Evolutionary conservation across 805 yeast species (phyloP), one percentile per base, ranked within the genome.

Genomic region (Starmerella powellii): DNA sequence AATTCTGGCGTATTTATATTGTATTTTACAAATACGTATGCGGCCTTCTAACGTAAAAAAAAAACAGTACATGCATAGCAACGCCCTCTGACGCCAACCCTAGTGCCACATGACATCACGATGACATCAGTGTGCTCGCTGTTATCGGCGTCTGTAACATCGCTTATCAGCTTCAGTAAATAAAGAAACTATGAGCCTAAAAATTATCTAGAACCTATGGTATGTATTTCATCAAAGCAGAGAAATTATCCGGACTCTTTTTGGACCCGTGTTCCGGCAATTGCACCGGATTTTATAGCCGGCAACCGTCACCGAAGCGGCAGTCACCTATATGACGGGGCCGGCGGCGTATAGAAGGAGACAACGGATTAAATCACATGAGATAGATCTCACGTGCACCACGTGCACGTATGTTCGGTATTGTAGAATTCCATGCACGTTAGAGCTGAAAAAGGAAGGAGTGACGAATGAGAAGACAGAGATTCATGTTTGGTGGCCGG

Each of bases 141-240:
- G 27, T 33, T 33, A 33, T 33, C 37, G 28, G 6, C n/a, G 16
- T 21, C 8, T 21, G 16, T 20, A 20, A 21, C 24, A 27, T 21
- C 37, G 37, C 37, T 33, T 33, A 33, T 33, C 37, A 20, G 37
- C 16, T 23, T n/a, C n/a, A n/a, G n/a, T n/a, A n/a, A n/a, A n/a
- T n/a, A n/a, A n/a, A n/a, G n/a, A n/a, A n/a, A n/a, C n/a, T n/a
- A n/a, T n/a, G n/a, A n/a, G n/a, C n/a, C n/a, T n/a, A n/a, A n/a
- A n/a, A n/a, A n/a, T n/a, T n/a, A n/a, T n/a, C n/a, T n/a, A n/a
- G n/a, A n/a, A n/a, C n/a, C n/a, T n/a, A n/a, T n/a, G n/a, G n/a
- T n/a, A n/a, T n/a, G n/a, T n/a, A n/a, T n/a, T n/a, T n/a, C n/a
- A n/a, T n/a, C n/a, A n/a, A n/a, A n/a, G n/a, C n/a, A n/a, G n/a